These are phyloP conservation scores for Cymbidium sinense DNA, from an alignment of 106 monocot genomes.

Conservation along the genomic window DNA sequence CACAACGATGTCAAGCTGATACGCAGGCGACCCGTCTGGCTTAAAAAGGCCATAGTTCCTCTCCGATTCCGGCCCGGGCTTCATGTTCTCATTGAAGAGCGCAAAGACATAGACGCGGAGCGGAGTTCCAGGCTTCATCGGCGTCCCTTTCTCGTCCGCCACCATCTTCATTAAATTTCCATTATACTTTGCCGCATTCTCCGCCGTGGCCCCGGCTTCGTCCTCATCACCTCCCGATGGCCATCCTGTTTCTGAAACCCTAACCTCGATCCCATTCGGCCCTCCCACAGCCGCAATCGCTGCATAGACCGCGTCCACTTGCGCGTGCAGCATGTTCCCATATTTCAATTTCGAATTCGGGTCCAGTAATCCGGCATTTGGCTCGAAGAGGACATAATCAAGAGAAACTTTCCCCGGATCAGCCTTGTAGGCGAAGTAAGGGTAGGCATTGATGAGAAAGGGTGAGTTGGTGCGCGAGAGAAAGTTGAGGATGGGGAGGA, in stretches of 20 bases:
- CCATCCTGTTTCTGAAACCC: conserved; percentile 21
- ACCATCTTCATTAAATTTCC: conserved; percentile 22
- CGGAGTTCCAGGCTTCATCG: conserved; percentile 6
- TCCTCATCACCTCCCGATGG: conserved; percentile 16
- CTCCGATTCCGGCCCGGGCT: conserved; percentile 15
- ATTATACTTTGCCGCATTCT: conserved; percentile 19
- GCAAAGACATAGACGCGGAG: conserved; percentile 16
- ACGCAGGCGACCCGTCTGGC: conserved; percentile 18
- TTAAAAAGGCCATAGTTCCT: conserved; percentile 18
- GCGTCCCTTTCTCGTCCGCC: conserved; percentile 10
- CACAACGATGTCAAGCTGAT: not conserved
- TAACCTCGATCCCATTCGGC: not conserved
- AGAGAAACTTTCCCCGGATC: not conserved
- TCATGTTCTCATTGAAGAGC: conserved; percentile 20
- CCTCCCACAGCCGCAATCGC: conserved; percentile 4
- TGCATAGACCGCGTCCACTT: conserved; percentile 13
- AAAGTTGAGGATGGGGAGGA: conserved; percentile 8
- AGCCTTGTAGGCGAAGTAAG: conserved; percentile 19
- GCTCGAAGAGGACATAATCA: too few species aligned
- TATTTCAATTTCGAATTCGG: not conserved
- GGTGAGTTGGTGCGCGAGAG: conserved; percentile 2
- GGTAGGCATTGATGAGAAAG: conserved; percentile 21
- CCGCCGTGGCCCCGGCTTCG: conserved; percentile 15
- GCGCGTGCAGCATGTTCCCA: conserved; percentile 20
- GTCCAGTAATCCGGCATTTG: conserved; percentile 6